phyloP scores from a whole-genome alignment of 83 land plant species.

The Picea mariana region DNA sequence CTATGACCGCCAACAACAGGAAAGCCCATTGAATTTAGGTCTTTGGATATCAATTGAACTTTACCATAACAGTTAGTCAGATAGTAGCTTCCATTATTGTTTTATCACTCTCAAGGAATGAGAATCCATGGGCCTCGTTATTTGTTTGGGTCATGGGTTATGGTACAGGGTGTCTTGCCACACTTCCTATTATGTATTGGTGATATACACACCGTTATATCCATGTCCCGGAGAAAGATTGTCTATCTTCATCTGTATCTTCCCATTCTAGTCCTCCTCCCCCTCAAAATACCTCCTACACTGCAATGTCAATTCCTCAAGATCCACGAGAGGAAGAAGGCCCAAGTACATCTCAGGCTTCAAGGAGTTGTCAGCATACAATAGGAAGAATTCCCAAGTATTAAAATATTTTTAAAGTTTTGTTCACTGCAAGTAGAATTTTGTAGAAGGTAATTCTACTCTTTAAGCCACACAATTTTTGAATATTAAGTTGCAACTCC shows the following conservation, averaged over 20 bases:
- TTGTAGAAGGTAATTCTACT: not conserved
- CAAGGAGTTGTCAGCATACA: not conserved
- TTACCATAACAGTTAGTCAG: not conserved
- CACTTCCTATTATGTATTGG: slow-evolving; percentile 78
- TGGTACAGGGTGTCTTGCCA: slow-evolving; percentile 70
- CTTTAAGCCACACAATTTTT: not conserved
- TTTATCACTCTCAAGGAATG: slow-evolving; percentile 63
- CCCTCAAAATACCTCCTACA: slow-evolving; percentile 13
- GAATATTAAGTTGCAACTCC: not conserved
- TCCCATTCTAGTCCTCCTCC: slow-evolving; percentile 11
- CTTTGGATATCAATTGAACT: too few species aligned
- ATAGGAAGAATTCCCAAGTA: slow-evolving; percentile 9
- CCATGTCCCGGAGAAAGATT: too few species aligned
- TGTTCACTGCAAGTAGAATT: not conserved
- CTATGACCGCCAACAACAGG: too few species aligned
- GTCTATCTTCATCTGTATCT: too few species aligned
- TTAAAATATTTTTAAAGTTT: not conserved
- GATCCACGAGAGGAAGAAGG: not conserved
- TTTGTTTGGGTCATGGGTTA: not conserved
- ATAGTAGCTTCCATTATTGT: slow-evolving; percentile 58
- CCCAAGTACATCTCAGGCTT: slow-evolving; percentile 12
- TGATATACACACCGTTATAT: slow-evolving; percentile 41
- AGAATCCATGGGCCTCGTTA: slow-evolving; percentile 66
- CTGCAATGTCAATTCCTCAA: not conserved
- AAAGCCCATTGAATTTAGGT: too few species aligned